Evolutionary conservation across 257 asterid genomes (phyloP), one percentile per base, ranked within the genome.

Genomic region (Solanum etuberosum): DNA sequence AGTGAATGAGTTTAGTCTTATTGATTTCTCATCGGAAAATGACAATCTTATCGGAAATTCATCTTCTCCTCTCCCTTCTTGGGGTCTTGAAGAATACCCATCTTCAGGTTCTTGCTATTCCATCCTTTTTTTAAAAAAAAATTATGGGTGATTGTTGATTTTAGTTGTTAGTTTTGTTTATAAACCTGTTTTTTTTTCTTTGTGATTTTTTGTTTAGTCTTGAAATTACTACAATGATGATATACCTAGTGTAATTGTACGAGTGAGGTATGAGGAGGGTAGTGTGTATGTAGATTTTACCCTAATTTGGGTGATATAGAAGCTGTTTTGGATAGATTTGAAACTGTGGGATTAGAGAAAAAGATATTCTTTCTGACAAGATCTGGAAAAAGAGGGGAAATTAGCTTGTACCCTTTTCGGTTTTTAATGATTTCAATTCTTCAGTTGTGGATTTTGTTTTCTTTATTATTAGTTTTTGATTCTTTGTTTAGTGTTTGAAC

Each of bases 1-100:
- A 80, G 86, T 86, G 73, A 91, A 89, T 87, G 91, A 77, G 74
- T 84, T 89, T 61, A 92, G 91, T 85, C 93, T 91, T 70, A 78
- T 91, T 11, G 93, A 88, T 84, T 85, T 87, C 23, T 86, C 90
- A 3, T 85, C 90, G 3, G 92, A 88, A 71, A 87, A 88, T 48
- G 90, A 87, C 43, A 76, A 87, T 23, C 87, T 88, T 9, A 57
- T 90, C 40, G 34, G 81, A 23, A 85, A 84, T 86, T 87, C 86
- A 3, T 87, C 82, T 61, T 90, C 89, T 27, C 88, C 88, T 18
- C 78, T 54, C 8, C 83, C 83, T 77, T 84, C 31, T 42, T 87
- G 86, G 51, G 35, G 65, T 48, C 61, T 84, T 81, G 87, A 72
- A 70, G 85, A 83, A 63, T 38, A 72, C 68, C 95, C 89, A 31